Evolutionary conservation across 2,329 filamentous ascomycete genomes (phyloP), one percentile per base, ranked within the genome.

Genomic region (Apiospora hydei): DNA sequence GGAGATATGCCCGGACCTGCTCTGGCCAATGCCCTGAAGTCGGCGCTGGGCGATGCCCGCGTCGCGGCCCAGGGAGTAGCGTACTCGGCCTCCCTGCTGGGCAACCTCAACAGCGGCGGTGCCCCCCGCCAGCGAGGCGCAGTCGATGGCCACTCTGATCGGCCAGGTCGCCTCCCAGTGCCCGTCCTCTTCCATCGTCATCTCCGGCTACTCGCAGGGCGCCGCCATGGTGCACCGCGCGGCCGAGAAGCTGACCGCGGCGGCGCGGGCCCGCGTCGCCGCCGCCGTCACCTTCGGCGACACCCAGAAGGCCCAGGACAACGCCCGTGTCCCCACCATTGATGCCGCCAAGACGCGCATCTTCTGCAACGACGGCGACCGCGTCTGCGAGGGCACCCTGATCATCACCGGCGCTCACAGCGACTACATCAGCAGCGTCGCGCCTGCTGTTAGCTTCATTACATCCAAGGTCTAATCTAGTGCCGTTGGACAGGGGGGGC

Each of bases 281-380:
- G 75, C 61, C 11, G 76, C 73, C 34, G 78, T 79, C 7, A 74
- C 81, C 8, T 82, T 78, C 41, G 81, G 81, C n/a, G 78, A 79
- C 71, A 80, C 79, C 51, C 77, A 78, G 70, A 79, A 78, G 21
- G 21, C 71, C 30, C 79, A 80, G 72, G 78, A 81, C 70, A 68
- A 72, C 18, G 80, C 76, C 16, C 71, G 72, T n/a, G 79, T 82
- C 51, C 80, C 79, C 41, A 77, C 75, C 61, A 81, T 78, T 71
- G 77, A 78, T 26, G 71, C 71, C 67, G 69, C 69, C 64, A 70
- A 79, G 70, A 76, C 78, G 0, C 72, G 85, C 77, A 84, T 85
- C 44, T 85, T 84, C 64, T 89, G 87, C 74, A 83, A 85, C 53
- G n/a, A 68, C 11, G 86, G 84, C 0, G 87, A 89, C 75, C 79